A percentile compares a stretch with the other conserved stretches of the same genome.
phyloP scores from a whole-genome alignment of 2,329 filamentous ascomycete species.

The Aspergillus sp. region DNA sequence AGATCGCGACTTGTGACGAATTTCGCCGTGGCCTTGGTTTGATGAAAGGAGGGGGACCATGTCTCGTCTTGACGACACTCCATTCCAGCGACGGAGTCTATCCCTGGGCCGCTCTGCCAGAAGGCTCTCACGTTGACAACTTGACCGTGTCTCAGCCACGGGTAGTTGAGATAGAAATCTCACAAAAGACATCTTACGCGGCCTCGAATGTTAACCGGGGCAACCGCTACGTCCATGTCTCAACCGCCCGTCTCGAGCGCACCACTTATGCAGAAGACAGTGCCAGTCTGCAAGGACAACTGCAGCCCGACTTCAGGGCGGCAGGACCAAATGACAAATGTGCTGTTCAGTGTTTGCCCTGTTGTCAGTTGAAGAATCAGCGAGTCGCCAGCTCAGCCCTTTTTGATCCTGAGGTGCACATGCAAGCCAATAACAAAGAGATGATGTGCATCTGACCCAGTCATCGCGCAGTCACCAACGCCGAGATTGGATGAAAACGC shows the following conservation, averaged over 20 bases:
- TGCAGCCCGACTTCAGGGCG: neutral
- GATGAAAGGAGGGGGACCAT: constrained; percentile 21
- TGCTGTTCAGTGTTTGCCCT: neutral
- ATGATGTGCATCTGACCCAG: constrained; percentile 1
- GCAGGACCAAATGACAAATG: too few relatives aligned
- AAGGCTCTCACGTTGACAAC: too few relatives aligned
- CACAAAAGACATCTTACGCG: neutral
- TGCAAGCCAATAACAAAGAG: neutral
- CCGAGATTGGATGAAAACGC: neutral
- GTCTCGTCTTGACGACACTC: constrained; percentile 6
- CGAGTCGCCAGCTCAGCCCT: neutral
- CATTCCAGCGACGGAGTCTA: too few relatives aligned
- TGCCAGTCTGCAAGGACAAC: neutral
- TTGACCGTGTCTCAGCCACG: neutral
- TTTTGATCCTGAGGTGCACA: constrained; percentile 3
- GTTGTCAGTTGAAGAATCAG: neutral
- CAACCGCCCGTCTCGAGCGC: neutral
- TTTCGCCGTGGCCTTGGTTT: neutral
- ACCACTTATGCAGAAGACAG: neutral
- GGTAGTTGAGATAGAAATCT: neutral
- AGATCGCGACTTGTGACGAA: neutral
- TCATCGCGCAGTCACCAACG: neutral
- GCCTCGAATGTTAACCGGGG: neutral
- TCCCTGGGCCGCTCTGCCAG: too few relatives aligned
- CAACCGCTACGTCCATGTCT: neutral